Evolutionary conservation across 176 grass and related monocot genomes (phyloP).

Genomic region (Saccharum spontaneum): DNA sequence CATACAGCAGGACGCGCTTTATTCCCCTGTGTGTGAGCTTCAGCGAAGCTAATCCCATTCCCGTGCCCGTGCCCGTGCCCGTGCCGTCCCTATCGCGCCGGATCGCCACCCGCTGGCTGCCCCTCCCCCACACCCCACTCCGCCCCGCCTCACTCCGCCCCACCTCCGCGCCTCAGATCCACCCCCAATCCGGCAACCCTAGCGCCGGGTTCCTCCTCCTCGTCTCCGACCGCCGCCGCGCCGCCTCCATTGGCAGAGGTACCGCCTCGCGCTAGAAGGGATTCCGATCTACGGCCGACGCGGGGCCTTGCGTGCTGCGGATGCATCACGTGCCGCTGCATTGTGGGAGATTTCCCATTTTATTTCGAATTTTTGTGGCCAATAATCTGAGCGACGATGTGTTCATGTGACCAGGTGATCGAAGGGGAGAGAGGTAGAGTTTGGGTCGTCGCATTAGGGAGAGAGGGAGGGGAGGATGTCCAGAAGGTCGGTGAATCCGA

Average conservation of each 20-base stretch:
- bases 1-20: background rate
- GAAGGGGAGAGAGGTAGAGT: background rate
- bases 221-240: background rate
- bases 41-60: background rate
- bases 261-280: background rate
- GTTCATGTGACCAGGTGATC: constrained; percentile 21
- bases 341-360: background rate
- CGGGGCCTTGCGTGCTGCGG: background rate
- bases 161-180: constrained; percentile 32
- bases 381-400: background rate
- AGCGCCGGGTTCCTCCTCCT: constrained; percentile 20
- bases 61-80: background rate
- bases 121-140: background rate
- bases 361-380: background rate
- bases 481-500: constrained; percentile 78
- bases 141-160: background rate
- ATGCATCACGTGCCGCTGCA: background rate
- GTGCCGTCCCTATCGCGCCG: constrained; percentile 41
- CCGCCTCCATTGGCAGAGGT: constrained; percentile 28
- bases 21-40: background rate
- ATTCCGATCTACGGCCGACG: background rate
- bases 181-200: constrained; percentile 29
- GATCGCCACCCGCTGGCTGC: constrained; percentile 48
- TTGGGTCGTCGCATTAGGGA: background rate
- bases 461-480: constrained; percentile 52